Percentiles rank a stretch among this genome's conserved stretches.
Conservation (phyloP, 192 early-diverging fungal species). For the Geosiphon pyriformis region DNA sequence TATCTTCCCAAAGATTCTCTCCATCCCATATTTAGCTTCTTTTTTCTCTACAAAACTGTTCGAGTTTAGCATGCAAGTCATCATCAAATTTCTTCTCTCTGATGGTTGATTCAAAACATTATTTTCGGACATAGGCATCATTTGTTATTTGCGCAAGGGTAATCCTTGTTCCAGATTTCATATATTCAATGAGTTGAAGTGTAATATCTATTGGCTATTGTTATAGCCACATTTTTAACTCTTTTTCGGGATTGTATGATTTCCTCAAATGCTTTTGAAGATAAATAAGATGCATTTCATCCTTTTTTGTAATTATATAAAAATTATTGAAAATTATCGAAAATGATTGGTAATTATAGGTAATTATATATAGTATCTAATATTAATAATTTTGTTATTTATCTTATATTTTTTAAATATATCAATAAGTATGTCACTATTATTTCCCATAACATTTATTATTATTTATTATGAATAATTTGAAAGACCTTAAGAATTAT, state of each 20-base stretch:
- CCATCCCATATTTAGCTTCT: constrained; percentile 2
- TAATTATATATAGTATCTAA: constrained; percentile 13
- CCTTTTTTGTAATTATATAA: constrained; percentile 7
- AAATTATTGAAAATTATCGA: not conserved
- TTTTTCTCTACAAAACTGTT: not conserved
- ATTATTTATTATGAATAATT: not conserved
- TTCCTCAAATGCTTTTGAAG: no score
- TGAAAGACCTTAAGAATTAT: constrained; percentile 9
- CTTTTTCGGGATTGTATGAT: no score
- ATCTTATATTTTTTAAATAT: not conserved
- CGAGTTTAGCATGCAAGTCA: constrained; percentile 7
- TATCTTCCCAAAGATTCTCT: constrained; percentile 8
- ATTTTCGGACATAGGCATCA: constrained; percentile 21
- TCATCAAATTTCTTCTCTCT: not conserved
- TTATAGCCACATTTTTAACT: not conserved
- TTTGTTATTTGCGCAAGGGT: no score
- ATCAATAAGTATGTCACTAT: not conserved
- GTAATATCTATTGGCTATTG: constrained; percentile 15
- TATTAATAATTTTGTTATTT: not conserved
- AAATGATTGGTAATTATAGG: not conserved
- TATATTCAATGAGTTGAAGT: constrained; percentile 14
- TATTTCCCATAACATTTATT: constrained; percentile 4
- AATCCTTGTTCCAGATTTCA: constrained; percentile 12
- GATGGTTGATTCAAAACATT: constrained; percentile 19
- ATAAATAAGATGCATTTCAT: constrained; percentile 1